Conservation (phyloP, 1,284 basidiomycete species). For the Sutorius eximius region DNA sequence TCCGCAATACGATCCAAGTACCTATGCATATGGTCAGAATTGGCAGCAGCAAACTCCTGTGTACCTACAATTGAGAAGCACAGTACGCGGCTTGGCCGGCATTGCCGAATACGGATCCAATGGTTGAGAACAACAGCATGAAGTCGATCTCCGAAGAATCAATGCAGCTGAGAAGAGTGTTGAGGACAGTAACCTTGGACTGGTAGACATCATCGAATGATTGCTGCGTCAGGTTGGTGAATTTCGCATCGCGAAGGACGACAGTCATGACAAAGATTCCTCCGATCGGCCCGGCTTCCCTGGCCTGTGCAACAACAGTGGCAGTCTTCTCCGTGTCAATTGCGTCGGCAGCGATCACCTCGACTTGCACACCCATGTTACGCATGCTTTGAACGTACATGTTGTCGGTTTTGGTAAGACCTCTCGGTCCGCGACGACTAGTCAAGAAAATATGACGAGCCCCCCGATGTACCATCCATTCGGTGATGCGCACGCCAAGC, state of each 20-base stretch:
- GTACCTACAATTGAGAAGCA: constrained; percentile 28
- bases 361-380: constrained; percentile 19
- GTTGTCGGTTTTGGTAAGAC: constrained; percentile 28
- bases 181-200: constrained; percentile 32
- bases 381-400: constrained; percentile 30
- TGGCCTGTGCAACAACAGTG: constrained; percentile 23
- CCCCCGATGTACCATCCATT: constrained; percentile 33
- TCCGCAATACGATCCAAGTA: constrained; percentile 33
- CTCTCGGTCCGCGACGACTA: constrained; percentile 30
- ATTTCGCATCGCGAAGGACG: constrained; percentile 34
- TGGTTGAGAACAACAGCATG: constrained; percentile 34
- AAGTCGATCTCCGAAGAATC: constrained; percentile 33
- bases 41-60: not conserved
- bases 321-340: constrained; percentile 18
- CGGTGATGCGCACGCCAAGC: constrained; percentile 33
- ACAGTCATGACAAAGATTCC: constrained; percentile 29
- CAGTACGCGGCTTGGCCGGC: constrained; percentile 36
- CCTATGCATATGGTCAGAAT: constrained; percentile 11
- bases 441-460: constrained; percentile 35
- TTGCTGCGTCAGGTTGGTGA: constrained; percentile 35
- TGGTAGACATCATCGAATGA: constrained; percentile 34
- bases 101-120: constrained; percentile 35
- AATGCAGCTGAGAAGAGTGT: constrained; percentile 25
- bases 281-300: not conserved
- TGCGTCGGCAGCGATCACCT: constrained; percentile 30